These are phyloP conservation scores for Zychaea mexicana DNA, from an alignment of 371 early-diverging fungal genomes.

Conservation along the genomic window DNA sequence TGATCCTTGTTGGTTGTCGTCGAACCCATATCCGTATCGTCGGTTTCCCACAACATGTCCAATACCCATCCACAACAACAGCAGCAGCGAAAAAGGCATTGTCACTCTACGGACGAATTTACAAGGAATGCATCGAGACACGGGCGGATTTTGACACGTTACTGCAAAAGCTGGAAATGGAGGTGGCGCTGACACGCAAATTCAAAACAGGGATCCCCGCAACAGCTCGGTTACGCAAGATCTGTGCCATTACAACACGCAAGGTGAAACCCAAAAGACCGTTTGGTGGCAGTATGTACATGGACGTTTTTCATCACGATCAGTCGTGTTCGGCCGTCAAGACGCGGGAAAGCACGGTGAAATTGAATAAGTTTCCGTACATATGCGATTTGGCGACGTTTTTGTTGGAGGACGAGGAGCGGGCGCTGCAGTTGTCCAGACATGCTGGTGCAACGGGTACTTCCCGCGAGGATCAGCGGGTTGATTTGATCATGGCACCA, in stretches of 20 bases:
- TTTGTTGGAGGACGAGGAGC: not conserved
- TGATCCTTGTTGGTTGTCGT: slow-evolving; percentile 20
- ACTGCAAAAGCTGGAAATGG: slow-evolving; percentile 20
- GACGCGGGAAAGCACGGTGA: not conserved
- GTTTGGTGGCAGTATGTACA: not conserved
- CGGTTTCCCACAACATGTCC: slow-evolving; percentile 4
- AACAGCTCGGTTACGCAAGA: not conserved
- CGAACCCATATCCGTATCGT: slow-evolving; percentile 15
- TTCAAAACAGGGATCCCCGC: not conserved
- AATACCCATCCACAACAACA: not conserved
- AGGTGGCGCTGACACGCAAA: slow-evolving; percentile 10
- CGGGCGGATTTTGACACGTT: not conserved
- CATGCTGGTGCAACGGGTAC: not conserved
- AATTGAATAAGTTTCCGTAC: not conserved
- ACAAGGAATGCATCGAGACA: not conserved
- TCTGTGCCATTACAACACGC: not conserved
- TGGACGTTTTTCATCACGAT: slow-evolving; percentile 12
- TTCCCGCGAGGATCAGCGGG: not conserved
- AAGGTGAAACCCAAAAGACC: not conserved
- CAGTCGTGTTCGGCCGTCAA: slow-evolving; percentile 6
- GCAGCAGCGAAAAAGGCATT: not conserved
- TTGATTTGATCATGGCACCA: not conserved
- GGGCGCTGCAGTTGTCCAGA: not conserved
- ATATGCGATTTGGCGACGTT: not conserved
- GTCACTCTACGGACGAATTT: not conserved